A percentile compares a stretch with the other conserved stretches of the same genome.
phyloP scores from a whole-genome alignment of 2,329 filamentous ascomycete species.

The Aspergillus pseudonomiae region DNA sequence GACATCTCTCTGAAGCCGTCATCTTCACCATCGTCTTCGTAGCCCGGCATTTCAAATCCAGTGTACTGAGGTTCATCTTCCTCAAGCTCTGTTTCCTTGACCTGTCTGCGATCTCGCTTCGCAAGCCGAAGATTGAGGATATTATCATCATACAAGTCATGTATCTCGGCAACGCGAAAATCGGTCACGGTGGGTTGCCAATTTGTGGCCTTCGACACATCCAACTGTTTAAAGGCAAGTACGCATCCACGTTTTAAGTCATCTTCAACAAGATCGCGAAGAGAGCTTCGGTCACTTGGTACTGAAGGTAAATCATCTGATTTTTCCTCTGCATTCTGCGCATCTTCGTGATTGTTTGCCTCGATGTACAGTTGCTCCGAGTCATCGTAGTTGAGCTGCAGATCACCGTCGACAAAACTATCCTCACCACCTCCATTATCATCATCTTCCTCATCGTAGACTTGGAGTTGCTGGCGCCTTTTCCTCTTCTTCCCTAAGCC shows the following conservation, averaged over 20 bases:
- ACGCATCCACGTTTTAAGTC: conserved; percentile 42
- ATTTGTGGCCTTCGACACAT: conserved; percentile 50
- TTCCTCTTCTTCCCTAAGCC: conserved; percentile 41
- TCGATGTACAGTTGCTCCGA: conserved; percentile 33
- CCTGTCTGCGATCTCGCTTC: conserved; percentile 64
- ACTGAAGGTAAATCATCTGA: conserved; percentile 53
- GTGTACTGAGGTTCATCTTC: conserved; percentile 73
- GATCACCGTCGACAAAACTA: conserved; percentile 35
- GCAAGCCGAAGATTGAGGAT: conserved; percentile 67
- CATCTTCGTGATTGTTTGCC: conserved; percentile 20
- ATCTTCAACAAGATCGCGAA: conserved; percentile 52
- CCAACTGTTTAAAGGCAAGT: conserved; percentile 52
- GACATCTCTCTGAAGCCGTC: conserved; percentile 63
- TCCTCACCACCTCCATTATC: conserved; percentile 41
- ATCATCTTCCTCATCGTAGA: conserved; percentile 48
- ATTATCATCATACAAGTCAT: conserved; percentile 57
- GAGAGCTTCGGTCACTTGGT: conserved; percentile 63
- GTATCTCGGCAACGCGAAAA: conserved; percentile 67
- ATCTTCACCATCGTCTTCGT: conserved; percentile 57
- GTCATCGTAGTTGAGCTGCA: conserved; percentile 48
- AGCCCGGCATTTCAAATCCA: conserved; percentile 75
- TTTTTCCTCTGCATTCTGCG: conserved; percentile 36
- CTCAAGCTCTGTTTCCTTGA: conserved; percentile 50
- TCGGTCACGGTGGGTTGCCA: conserved; percentile 53
- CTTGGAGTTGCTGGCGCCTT: conserved; percentile 57